These are phyloP conservation scores for Podospora tetraspora DNA, from an alignment of 495 filamentous ascomycete species.

Conservation along the genomic window DNA sequence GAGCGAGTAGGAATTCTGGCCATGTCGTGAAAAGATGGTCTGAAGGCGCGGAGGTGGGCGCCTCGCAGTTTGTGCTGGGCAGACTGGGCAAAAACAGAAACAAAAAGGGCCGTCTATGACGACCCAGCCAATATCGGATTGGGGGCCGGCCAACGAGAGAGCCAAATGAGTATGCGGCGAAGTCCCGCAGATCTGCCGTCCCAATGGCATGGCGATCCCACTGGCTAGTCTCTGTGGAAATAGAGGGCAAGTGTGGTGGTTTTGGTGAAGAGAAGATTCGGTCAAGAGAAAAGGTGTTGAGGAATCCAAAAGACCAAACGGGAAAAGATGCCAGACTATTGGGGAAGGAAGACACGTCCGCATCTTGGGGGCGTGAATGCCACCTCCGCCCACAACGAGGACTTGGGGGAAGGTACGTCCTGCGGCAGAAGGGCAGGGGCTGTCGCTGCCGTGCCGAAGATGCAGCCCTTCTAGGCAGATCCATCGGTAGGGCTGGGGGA, in stretches of 20 bases:
- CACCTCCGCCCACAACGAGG: background rate
- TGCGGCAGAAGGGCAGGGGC: background rate
- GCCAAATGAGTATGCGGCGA: background rate
- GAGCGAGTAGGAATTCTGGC: background rate
- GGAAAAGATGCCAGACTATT: background rate
- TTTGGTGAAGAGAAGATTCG: background rate
- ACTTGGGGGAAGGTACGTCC: background rate
- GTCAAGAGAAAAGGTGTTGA: background rate
- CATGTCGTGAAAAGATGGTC: background rate
- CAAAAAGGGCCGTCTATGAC: constrained; percentile 1
- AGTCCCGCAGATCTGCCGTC: background rate
- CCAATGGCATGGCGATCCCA: background rate
- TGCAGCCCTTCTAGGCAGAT: background rate
- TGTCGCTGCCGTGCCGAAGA: background rate
- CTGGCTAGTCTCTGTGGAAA: background rate
- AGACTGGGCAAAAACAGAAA: background rate
- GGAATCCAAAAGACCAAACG: background rate
- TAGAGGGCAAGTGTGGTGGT: background rate
- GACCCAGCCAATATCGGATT: background rate
- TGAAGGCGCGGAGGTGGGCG: background rate
- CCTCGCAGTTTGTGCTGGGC: background rate
- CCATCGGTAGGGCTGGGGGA: constrained; percentile 6
- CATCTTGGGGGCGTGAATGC: background rate
- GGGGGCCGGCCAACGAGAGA: background rate
- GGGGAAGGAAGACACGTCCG: background rate